These are phyloP conservation scores for Boletus huronensis DNA, from an alignment of 768 basidiomycete species.

Conservation along the genomic window DNA sequence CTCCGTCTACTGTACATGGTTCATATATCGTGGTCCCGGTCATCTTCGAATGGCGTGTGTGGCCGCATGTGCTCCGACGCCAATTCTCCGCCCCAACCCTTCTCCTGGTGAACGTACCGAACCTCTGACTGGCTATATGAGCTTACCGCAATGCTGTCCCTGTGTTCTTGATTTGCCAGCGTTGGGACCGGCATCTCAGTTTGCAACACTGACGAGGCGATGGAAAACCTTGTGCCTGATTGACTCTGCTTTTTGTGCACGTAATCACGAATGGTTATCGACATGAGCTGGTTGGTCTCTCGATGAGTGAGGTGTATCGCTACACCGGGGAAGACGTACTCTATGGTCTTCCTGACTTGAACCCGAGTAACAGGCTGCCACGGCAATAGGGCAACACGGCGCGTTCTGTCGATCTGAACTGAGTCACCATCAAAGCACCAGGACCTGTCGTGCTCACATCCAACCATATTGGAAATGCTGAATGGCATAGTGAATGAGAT, in stretches of 20 bases:
- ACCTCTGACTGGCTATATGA: slow-evolving; percentile 23
- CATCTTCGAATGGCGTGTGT: slow-evolving; percentile 39
- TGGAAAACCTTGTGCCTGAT: slow-evolving; percentile 18
- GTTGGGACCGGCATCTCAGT: slow-evolving; percentile 31
- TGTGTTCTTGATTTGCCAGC: slow-evolving; percentile 27
- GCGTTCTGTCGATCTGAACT: slow-evolving; percentile 51
- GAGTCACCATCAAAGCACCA: not conserved
- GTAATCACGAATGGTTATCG: slow-evolving; percentile 65
- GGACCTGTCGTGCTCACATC: slow-evolving; percentile 44
- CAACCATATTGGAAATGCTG: slow-evolving; percentile 84
- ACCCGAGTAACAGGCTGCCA: slow-evolving; percentile 77
- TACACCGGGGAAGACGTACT: slow-evolving; percentile 39
- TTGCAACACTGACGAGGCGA: slow-evolving; percentile 24
- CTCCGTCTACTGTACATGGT: slow-evolving; percentile 19
- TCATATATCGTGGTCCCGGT: slow-evolving; percentile 36
- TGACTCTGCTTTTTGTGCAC: slow-evolving; percentile 51
- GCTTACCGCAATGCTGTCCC: slow-evolving; percentile 30
- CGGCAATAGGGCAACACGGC: slow-evolving; percentile 77
- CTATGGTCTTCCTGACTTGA: slow-evolving; percentile 78
- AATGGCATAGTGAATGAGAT: slow-evolving; percentile 5
- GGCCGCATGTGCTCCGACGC: slow-evolving; percentile 36
- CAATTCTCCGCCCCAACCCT: slow-evolving; percentile 35
- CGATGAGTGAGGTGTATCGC: not conserved
- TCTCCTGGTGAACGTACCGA: slow-evolving; percentile 27
- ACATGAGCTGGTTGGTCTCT: slow-evolving; percentile 48